phyloP scores from a whole-genome alignment of 1,284 basidiomycete genomes.

The Rhodotorula sp. region DNA sequence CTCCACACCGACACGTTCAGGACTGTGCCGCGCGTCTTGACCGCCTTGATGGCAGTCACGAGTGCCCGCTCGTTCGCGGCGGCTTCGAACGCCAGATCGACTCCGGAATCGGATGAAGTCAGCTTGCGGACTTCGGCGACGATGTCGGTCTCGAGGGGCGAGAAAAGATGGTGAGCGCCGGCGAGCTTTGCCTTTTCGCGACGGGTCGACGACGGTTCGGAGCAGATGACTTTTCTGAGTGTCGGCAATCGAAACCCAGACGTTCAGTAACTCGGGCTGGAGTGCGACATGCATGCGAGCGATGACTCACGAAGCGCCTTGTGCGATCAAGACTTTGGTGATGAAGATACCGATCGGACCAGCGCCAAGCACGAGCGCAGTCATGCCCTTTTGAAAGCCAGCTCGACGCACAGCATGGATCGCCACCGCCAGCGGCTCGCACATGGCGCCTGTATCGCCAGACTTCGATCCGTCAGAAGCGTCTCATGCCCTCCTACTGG shows the following conservation, averaged over 20 bases:
- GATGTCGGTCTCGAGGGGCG: slow-evolving; percentile 42
- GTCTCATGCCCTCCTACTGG: not conserved
- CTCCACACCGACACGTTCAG: slow-evolving; percentile 49
- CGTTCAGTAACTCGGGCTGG: too few relatives aligned
- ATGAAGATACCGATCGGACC: slow-evolving; percentile 49
- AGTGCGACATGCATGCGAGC: too few relatives aligned
- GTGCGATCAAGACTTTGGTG: slow-evolving; percentile 40
- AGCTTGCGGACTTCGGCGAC: slow-evolving; percentile 36
- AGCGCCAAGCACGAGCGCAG: slow-evolving; percentile 48
- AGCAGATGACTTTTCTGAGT: slow-evolving; percentile 38
- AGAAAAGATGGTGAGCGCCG: slow-evolving; percentile 45
- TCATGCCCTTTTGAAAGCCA: slow-evolving; percentile 44
- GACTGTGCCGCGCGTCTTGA: slow-evolving; percentile 46
- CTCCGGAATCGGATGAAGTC: slow-evolving; percentile 44
- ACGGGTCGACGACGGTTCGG: slow-evolving; percentile 46
- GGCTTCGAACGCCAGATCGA: slow-evolving; percentile 49
- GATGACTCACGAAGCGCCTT: slow-evolving; percentile 37
- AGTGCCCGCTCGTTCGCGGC: slow-evolving; percentile 47
- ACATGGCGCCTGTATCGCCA: slow-evolving; percentile 26
- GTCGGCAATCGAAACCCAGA: not conserved
- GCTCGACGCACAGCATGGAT: slow-evolving; percentile 48
- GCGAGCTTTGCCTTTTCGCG: slow-evolving; percentile 44
- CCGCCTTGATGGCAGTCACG: slow-evolving; percentile 43
- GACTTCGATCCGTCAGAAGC: not conserved
- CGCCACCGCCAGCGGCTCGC: slow-evolving; percentile 49